These are phyloP conservation scores for Penicillium coprophilum DNA, from an alignment of 495 filamentous ascomycete genomes.

Conservation along the genomic window DNA sequence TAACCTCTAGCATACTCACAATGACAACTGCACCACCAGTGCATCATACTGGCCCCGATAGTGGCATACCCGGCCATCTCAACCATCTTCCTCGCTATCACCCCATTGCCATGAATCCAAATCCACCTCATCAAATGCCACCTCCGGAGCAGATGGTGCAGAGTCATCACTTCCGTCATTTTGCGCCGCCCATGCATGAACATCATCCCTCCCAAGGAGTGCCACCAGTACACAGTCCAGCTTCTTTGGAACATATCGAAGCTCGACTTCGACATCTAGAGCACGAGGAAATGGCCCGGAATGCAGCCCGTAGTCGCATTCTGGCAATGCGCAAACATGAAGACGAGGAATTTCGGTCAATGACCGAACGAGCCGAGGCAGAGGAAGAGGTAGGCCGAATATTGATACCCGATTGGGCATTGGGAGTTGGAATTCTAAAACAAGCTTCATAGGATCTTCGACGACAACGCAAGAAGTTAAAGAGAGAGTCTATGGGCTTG, in stretches of 20 bases:
- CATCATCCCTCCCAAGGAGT: constrained; percentile 31
- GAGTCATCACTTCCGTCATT: constrained; percentile 43
- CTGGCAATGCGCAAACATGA: constrained; percentile 49
- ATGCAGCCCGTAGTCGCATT: constrained; percentile 44
- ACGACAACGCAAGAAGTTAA: constrained; percentile 46
- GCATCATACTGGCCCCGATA: constrained; percentile 37
- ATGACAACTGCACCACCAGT: constrained; percentile 48
- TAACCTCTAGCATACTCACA: constrained; percentile 3
- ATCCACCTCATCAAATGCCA: constrained; percentile 36
- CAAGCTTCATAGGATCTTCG: constrained; percentile 40
- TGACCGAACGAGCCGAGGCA: constrained; percentile 47
- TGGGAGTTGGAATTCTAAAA: constrained; percentile 12
- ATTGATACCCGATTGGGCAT: neutral
- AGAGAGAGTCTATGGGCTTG: constrained; percentile 50
- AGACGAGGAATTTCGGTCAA: constrained; percentile 48
- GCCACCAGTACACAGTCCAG: constrained; percentile 29
- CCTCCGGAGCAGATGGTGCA: constrained; percentile 41
- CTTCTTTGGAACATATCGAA: constrained; percentile 47
- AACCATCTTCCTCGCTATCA: constrained; percentile 45
- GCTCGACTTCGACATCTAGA: constrained; percentile 46
- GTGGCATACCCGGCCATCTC: constrained; percentile 37
- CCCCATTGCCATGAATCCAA: constrained; percentile 51
- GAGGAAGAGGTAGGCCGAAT: constrained; percentile 46
- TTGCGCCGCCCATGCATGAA: constrained; percentile 40
- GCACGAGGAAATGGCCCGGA: constrained; percentile 48